These are phyloP conservation scores for Tetradesmus lagerheimii DNA, from an alignment of 139 green algal species.

Conservation along the genomic window DNA sequence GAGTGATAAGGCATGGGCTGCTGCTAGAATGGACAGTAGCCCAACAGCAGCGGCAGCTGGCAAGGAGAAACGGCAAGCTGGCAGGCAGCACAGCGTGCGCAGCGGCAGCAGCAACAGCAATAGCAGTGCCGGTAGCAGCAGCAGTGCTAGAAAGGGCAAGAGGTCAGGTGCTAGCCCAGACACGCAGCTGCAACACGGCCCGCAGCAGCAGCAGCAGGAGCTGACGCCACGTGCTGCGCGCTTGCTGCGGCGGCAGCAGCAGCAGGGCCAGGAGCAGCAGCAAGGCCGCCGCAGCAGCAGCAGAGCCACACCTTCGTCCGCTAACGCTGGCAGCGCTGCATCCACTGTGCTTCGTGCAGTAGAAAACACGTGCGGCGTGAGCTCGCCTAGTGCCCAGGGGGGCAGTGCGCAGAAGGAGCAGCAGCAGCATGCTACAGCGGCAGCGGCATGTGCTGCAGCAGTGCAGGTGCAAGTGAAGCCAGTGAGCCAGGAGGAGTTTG, in stretches of 20 bases:
- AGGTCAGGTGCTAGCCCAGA: background rate
- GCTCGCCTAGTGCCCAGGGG: no score
- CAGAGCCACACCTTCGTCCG: background rate
- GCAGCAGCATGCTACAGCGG: background rate
- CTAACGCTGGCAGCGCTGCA: background rate
- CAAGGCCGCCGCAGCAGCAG: background rate
- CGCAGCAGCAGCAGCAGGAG: background rate
- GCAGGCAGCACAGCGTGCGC: background rate
- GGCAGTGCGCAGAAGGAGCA: background rate
- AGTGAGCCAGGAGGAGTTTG: conserved; percentile 21
- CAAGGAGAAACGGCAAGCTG: background rate
- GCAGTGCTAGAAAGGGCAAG: conserved; percentile 3
- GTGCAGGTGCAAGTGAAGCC: background rate
- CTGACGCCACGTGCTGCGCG: conserved; percentile 13
- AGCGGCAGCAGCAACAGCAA: conserved; percentile 24
- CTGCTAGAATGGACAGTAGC: background rate
- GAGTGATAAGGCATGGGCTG: background rate
- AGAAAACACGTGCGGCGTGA: background rate
- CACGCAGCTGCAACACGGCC: background rate
- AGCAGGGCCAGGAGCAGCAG: conserved; percentile 22
- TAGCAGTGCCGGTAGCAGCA: conserved; percentile 19
- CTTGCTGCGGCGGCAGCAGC: conserved; percentile 4
- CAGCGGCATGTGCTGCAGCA: background rate
- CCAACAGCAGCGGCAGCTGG: background rate
- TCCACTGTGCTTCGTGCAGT: background rate